Base-by-base conservation (phyloP, 2,329 filamentous ascomycete genomes). In the Penicillium psychrosexuale region DNA sequence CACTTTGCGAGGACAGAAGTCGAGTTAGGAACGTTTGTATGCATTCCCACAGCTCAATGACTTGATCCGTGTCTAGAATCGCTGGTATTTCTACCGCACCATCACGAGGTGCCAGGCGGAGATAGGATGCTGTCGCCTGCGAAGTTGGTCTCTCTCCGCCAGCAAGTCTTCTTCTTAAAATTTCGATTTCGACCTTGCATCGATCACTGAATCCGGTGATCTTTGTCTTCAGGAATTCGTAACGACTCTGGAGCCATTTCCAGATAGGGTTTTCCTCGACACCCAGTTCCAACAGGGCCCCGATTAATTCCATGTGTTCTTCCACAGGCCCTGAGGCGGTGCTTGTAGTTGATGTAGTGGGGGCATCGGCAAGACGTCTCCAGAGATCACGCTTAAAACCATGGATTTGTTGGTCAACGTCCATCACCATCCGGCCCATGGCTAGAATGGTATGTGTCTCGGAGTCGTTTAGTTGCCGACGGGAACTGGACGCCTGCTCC, bases 221-320 rank as follows among this genome's bases (percentile, higher is more conserved):
- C 69, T 90, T 95, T 61, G 86, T 86, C 73, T 94, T 97, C 53
- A 99, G 80, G 67, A 92, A 87, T 61, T 96, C 90, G 68, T 92
- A 95, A 43, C 90, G 86, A 67, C 91, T 96, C 52, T 93, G 78
- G 27, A 99, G 84, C 92, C 94, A 99, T 11, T 95, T 83, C 90
- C 90, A 96, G 59, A 99, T 96, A 1, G 94, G 94, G 65, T 96
- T 99, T 56, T 97, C 91, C 9, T 96, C 89, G 2, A 96, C 91
- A 7, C 94, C 95, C 19, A 99, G 79, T 72, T 99, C 93, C n/a
- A 99, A 77, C 50, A 99, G 80, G 34, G 97, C 80, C 22, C 86
- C 82, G 51, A 99, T 97, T 45, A 97, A 80, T 69, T 96, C 91
- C 84, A 97, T 91, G 66, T 97, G 89, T 70, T 96, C 91, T 67